Conservation (phyloP, 345 rosid species). For the Populus ilicifolia region DNA sequence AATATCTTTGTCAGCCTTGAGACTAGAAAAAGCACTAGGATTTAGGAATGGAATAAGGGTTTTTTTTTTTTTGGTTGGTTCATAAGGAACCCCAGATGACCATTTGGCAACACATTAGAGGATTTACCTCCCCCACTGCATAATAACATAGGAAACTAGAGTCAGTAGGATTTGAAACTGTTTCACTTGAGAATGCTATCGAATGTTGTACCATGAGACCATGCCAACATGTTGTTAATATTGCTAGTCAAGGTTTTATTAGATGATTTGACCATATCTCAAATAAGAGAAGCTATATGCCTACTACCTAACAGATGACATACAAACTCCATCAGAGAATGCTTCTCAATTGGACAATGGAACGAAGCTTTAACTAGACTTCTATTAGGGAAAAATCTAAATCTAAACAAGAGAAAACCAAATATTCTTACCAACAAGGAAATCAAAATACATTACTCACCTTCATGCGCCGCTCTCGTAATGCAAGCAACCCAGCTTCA, state of each 20-base stretch:
- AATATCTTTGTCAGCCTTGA: background rate
- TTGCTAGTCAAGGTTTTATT: background rate
- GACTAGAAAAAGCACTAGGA: background rate
- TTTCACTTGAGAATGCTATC: background rate
- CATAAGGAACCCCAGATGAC: too few relatives aligned
- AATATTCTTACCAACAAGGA: background rate
- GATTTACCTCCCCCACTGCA: background rate
- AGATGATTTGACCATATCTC: background rate
- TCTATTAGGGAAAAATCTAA: background rate
- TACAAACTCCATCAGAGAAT: background rate
- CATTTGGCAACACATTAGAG: too few relatives aligned
- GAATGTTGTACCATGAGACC: background rate
- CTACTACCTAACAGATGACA: background rate
- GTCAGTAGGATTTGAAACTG: background rate
- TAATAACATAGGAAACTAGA: background rate
- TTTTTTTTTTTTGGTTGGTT: too few relatives aligned
- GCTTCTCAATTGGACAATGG: background rate
- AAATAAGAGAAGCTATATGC: background rate
- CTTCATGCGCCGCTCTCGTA: constrained; percentile 97
- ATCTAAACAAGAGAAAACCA: background rate
- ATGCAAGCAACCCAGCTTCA: constrained; percentile 93
- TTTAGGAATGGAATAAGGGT: too few relatives aligned
- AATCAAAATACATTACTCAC: constrained; percentile 30
- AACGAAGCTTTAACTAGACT: background rate
- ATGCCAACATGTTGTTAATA: background rate